A percentile compares a stretch with the other conserved stretches of the same genome.
phyloP scores from a whole-genome alignment of 805 yeast genomes.

The Barnettozyma vustinii region DNA sequence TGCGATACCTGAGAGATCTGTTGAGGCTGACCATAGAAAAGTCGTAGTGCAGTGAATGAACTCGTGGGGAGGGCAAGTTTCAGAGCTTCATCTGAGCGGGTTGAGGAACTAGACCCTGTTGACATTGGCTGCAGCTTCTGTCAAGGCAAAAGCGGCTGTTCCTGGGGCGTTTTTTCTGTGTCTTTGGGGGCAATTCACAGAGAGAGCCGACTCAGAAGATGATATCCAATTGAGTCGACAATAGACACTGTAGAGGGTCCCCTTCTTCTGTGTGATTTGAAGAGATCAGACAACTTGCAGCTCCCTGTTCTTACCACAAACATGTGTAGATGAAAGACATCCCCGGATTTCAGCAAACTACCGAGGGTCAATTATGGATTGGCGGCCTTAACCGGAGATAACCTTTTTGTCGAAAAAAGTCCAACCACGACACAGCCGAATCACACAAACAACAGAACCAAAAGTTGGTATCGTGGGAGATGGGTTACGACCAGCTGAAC shows the following conservation, averaged over 20 bases:
- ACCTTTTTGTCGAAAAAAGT: background rate
- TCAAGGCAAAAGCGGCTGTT: no score
- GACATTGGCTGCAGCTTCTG: background rate
- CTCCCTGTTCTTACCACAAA: background rate
- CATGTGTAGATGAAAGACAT: background rate
- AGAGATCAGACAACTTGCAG: no score
- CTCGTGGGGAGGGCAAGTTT: slow-evolving; percentile 35
- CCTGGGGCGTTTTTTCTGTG: no score
- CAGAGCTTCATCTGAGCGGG: background rate
- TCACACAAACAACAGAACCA: background rate
- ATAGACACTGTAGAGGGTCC: no score
- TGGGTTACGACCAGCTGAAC: slow-evolving; percentile 7
- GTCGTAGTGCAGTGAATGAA: slow-evolving; percentile 59
- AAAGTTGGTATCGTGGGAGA: background rate
- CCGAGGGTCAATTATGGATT: background rate
- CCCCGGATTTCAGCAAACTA: background rate
- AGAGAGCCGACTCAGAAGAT: no score
- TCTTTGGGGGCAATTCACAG: background rate
- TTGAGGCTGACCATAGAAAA: slow-evolving; percentile 45
- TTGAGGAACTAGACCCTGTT: background rate
- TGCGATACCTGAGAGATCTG: slow-evolving; percentile 45
- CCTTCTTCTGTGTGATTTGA: no score
- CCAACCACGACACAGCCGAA: background rate
- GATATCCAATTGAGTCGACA: no score
- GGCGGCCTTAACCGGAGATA: background rate